These are phyloP conservation scores for Tricharina praecox DNA, from an alignment of 495 filamentous ascomycete genomes.

Conservation along the genomic window DNA sequence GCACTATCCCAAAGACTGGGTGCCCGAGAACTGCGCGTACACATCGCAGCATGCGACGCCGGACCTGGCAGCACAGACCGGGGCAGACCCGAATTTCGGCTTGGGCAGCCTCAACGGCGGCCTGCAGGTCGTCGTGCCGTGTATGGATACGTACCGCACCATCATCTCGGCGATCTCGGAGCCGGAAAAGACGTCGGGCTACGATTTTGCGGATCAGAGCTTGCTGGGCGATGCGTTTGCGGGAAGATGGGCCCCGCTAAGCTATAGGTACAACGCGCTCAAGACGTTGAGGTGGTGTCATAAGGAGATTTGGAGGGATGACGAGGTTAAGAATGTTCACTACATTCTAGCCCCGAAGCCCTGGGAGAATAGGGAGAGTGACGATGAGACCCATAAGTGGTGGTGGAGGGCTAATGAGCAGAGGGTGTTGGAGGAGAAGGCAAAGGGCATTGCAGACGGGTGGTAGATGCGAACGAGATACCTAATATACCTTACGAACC, in stretches of 20 bases:
- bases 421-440: conserved; percentile 36
- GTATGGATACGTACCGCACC: conserved; percentile 34
- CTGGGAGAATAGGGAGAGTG: conserved; percentile 46
- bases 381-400: conserved; percentile 46
- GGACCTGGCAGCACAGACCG: conserved; percentile 38
- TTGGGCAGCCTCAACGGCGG: conserved; percentile 59
- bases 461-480: conserved; percentile 14
- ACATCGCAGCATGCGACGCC: conserved; percentile 48
- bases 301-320: conserved; percentile 55
- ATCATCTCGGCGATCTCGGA: conserved; percentile 37
- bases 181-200: conserved; percentile 31
- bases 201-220: conserved; percentile 63
- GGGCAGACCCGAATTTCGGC: conserved; percentile 32
- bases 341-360: conserved; percentile 69
- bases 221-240: conserved; percentile 49
- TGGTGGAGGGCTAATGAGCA: conserved; percentile 44
- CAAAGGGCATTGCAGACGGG: conserved; percentile 30
- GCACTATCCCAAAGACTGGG: conserved; percentile 63
- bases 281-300: conserved; percentile 68
- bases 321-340: conserved; percentile 60
- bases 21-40: conserved; percentile 58
- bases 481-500: too few species aligned
- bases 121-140: conserved; percentile 55
- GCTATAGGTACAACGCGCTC: conserved; percentile 68
- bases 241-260: conserved; percentile 53